Evolutionary conservation across 139 green algal genomes (phyloP), one percentile per base, ranked within the genome.

Genomic region (Auxenochlorella pyrenoidosa): DNA sequence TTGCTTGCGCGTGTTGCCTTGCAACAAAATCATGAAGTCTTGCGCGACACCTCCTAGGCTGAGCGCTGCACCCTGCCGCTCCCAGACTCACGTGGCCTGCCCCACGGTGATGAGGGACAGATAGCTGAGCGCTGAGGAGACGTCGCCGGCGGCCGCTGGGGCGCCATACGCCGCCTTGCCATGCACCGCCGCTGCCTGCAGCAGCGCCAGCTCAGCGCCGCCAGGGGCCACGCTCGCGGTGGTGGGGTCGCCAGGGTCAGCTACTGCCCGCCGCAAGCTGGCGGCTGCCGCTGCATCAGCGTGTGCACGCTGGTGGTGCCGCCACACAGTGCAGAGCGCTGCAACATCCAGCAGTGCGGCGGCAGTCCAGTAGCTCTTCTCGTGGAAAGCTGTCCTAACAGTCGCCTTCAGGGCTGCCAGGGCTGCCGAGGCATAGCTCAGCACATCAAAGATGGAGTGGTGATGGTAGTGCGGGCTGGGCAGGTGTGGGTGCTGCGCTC

Each of bases 151-250:
- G 5, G 51, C 43, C 16, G 82, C 82, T 0, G 66, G 66, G 0
- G 43, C 66, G n/a, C 82, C 82, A 36, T 86, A 86, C 15, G 82
- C 82, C 0, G 82, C 82, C 82, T 79, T 86, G 82, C 43, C 32
- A 13, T 86, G 82, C n/a, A 47, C 82, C 21, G 82, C 66, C 0
- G 82, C 82, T 18, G 28, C 10, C n/a, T 40, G 66, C 66, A 86
- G 80, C 40, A 85, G 40, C 63, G 59, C 22, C 60, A 85, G 18
- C 16, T 85, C 80, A 22, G 41, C 60, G 26, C n/a, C 12, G 1
- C 15, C 5, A 0, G 63, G 60, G 18, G 66, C 16, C 34, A 71
- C 68, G 63, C 43, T 44, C 18, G 38, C 51, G 19, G 79, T 75
- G 59, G 65, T 24, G 15, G 43, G 28, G 66, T 79, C 70, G 82